A percentile compares a stretch with the other conserved stretches of the same genome.
Conservation (phyloP, 208 protist genomes). For the Spongospora subterranea region DNA sequence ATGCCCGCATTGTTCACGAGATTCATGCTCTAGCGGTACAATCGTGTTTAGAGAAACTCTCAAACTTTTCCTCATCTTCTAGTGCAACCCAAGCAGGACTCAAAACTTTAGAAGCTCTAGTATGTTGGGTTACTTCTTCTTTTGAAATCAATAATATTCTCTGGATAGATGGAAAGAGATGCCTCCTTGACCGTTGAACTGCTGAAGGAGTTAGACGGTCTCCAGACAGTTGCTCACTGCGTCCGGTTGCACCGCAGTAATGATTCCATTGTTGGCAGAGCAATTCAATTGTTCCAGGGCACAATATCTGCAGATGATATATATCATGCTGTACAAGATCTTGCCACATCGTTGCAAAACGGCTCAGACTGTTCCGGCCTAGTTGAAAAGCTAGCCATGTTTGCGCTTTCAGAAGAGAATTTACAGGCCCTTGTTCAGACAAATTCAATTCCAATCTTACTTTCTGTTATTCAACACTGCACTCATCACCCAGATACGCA, state of each 20-base stretch:
- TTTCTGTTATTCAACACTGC: background rate
- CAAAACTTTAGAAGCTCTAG: too few species aligned
- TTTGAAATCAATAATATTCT: too few species aligned
- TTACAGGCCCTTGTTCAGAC: background rate
- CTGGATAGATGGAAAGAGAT: too few species aligned
- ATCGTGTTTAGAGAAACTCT: too few species aligned
- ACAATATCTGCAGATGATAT: background rate
- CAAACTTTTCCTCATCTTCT: too few species aligned
- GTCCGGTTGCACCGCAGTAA: background rate
- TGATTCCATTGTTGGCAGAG: background rate
- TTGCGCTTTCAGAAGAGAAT: background rate
- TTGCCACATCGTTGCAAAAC: background rate
- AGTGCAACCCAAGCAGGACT: too few species aligned
- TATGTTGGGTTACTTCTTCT: too few species aligned
- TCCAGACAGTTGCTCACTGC: too few species aligned
- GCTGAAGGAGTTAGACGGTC: too few species aligned
- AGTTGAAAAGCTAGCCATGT: background rate
- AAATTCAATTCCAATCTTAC: background rate
- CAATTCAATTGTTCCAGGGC: background rate
- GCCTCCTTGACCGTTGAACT: too few species aligned
- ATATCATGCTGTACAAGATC: background rate
- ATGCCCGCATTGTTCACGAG: too few species aligned
- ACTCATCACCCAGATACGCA: background rate
- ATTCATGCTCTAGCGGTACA: too few species aligned
- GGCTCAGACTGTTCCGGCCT: background rate